A percentile compares a stretch with the other conserved stretches of the same genome.
phyloP scores from a whole-genome alignment of 2,329 filamentous ascomycete species.

The Hypoxylon sp. region DNA sequence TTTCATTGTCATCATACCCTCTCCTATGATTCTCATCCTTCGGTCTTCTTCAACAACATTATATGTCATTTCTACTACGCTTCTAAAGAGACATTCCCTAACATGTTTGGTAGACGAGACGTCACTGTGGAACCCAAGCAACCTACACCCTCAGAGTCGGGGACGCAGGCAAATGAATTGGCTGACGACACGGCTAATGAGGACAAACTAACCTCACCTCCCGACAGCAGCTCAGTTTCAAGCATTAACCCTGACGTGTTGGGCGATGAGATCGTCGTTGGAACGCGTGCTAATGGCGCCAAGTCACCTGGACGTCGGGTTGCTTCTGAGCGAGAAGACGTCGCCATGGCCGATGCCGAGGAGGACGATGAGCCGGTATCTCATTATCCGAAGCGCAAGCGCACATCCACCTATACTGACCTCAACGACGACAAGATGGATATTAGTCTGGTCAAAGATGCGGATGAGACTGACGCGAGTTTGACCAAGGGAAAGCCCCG shows the following conservation, averaged over 20 bases:
- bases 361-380: conserved; percentile 58
- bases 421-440: conserved; percentile 65
- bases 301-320: conserved; percentile 57
- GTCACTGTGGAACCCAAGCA: conserved; percentile 46
- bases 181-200: conserved; percentile 56
- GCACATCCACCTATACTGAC: conserved; percentile 65
- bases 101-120: conserved; percentile 41
- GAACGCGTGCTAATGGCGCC: conserved; percentile 59
- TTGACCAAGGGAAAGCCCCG: conserved; percentile 50
- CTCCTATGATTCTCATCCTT: background rate
- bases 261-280: conserved; percentile 69
- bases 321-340: conserved; percentile 60
- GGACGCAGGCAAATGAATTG: conserved; percentile 55
- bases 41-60: background rate
- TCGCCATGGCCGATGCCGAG: conserved; percentile 61
- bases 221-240: conserved; percentile 59
- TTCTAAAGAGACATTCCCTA: conserved; percentile 24
- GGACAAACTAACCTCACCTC: conserved; percentile 62
- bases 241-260: conserved; percentile 59
- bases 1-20: background rate
- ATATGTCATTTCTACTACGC: background rate
- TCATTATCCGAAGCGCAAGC: conserved; percentile 70
- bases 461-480: conserved; percentile 50
- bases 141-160: conserved; percentile 53
- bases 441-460: conserved; percentile 53